These are phyloP conservation scores for Ustilago vetiveriae DNA, from an alignment of 1,284 basidiomycete species.

Conservation along the genomic window DNA sequence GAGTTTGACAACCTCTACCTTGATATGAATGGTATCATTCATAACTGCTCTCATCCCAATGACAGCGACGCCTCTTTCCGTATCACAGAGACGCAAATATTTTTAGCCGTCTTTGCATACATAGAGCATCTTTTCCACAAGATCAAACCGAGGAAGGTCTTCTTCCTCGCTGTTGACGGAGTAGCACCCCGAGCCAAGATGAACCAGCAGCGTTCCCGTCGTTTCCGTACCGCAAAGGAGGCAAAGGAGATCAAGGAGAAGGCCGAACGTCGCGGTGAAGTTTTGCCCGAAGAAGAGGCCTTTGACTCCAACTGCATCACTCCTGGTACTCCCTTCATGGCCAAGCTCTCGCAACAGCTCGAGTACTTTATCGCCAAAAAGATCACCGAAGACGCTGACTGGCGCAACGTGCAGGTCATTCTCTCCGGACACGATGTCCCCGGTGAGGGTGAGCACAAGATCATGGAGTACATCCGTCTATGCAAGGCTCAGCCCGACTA, in stretches of 20 bases:
- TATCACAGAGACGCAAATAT: conserved; percentile 90
- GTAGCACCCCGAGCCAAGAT: conserved; percentile 98
- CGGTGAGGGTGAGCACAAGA: conserved; percentile 99
- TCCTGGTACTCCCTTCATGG: conserved; percentile 96
- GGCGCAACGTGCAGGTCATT: conserved; percentile 90
- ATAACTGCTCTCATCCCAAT: conserved; percentile 79
- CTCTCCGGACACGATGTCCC: conserved; percentile 97
- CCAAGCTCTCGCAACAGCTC: conserved; percentile 85
- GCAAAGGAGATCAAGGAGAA: conserved; percentile 85
- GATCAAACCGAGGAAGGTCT: conserved; percentile 90
- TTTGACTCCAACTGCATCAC: conserved; percentile 99
- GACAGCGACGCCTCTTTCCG: conserved; percentile 95
- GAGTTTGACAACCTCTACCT: conserved; percentile 88
- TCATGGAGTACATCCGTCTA: conserved; percentile 98
- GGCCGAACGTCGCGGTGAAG: conserved; percentile 87
- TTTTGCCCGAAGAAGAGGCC: conserved; percentile 88
- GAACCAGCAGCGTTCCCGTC: conserved; percentile 88
- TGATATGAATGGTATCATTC: conserved; percentile 98
- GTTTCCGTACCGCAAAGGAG: conserved; percentile 94
- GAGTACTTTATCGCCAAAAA: conserved; percentile 81
- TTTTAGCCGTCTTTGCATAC: conserved; percentile 94
- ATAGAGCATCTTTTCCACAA: conserved; percentile 96
- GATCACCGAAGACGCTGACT: conserved; percentile 69
- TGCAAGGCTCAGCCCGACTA: conserved; percentile 94
- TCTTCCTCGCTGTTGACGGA: conserved; percentile 96